A percentile compares a stretch with the other conserved stretches of the same genome.
Evolutionary conservation across 495 filamentous ascomycete species (phyloP).

Genomic region (Penicillium diatomitis): DNA sequence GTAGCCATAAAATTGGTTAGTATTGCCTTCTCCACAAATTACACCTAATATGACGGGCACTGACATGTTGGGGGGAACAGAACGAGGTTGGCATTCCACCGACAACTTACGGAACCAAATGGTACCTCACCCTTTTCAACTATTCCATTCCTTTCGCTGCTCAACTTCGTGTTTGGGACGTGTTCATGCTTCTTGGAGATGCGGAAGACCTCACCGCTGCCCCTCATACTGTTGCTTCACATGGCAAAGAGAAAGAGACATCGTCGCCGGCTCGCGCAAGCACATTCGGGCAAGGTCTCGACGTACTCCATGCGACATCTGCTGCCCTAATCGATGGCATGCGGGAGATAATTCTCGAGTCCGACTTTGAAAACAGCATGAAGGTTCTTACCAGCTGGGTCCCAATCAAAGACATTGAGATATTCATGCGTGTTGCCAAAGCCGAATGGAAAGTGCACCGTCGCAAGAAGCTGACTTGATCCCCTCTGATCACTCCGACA

Average conservation of each 20-base stretch:
- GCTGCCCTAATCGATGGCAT: slow-evolving; percentile 90
- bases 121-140: slow-evolving; percentile 98
- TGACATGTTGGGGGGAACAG: slow-evolving; percentile 31
- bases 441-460: slow-evolving; percentile 78
- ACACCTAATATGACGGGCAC: background rate
- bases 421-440: slow-evolving; percentile 89
- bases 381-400: slow-evolving; percentile 95
- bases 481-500: background rate
- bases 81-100: slow-evolving; percentile 71
- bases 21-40: slow-evolving; percentile 5
- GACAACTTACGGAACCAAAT: slow-evolving; percentile 88
- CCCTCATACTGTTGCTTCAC: slow-evolving; percentile 17
- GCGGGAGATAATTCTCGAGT: slow-evolving; percentile 81
- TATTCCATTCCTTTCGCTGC: slow-evolving; percentile 93
- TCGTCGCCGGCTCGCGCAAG: slow-evolving; percentile 8
- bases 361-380: slow-evolving; percentile 97
- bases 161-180: slow-evolving; percentile 97
- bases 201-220: slow-evolving; percentile 24
- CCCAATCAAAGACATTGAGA: slow-evolving; percentile 87
- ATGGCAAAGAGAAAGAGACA: slow-evolving; percentile 38
- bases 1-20: slow-evolving; percentile 72
- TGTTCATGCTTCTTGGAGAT: slow-evolving; percentile 95
- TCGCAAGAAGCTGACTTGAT: slow-evolving; percentile 32
- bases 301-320: slow-evolving; percentile 83
- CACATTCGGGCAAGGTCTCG: slow-evolving; percentile 59